Evolutionary conservation across 768 basidiomycete genomes (phyloP).

Genomic region (Pleurotus djamor): DNA sequence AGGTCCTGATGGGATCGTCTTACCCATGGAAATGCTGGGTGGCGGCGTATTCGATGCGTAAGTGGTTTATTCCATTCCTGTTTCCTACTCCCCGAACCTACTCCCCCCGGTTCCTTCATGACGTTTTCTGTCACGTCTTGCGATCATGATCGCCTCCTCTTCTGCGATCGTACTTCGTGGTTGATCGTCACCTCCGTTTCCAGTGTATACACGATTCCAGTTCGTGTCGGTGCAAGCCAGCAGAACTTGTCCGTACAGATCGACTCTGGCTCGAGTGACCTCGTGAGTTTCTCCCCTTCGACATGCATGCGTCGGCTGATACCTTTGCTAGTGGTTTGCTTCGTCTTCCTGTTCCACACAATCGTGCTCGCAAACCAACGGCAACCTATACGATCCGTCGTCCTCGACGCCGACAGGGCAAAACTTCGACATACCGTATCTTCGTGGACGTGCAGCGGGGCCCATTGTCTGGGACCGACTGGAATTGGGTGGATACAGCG

Average conservation of each 20-base stretch:
- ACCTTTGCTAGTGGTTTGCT: constrained; percentile 64
- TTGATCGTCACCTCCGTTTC: neutral
- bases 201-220: constrained; percentile 67
- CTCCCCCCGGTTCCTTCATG: too few species aligned
- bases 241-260: constrained; percentile 65
- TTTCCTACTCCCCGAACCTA: neutral
- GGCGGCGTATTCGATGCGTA: constrained; percentile 58
- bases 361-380: constrained; percentile 42
- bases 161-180: neutral
- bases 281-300: constrained; percentile 38
- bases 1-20: constrained; percentile 51
- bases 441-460: constrained; percentile 56
- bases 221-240: constrained; percentile 48
- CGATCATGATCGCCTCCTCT: neutral
- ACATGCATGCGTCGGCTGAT: neutral
- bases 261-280: constrained; percentile 81
- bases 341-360: constrained; percentile 61
- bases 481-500: constrained; percentile 58
- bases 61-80: constrained; percentile 24
- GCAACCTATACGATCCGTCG: constrained; percentile 56
- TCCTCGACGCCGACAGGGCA: constrained; percentile 38
- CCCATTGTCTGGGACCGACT: constrained; percentile 72
- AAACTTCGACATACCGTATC: constrained; percentile 53
- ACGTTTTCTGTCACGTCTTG: too few species aligned
- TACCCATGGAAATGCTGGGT: constrained; percentile 55